Evolutionary conservation across 2,329 filamentous ascomycete species (phyloP), one percentile per base, ranked within the genome.

Genomic region (Fusarium neocosmosporiellum): DNA sequence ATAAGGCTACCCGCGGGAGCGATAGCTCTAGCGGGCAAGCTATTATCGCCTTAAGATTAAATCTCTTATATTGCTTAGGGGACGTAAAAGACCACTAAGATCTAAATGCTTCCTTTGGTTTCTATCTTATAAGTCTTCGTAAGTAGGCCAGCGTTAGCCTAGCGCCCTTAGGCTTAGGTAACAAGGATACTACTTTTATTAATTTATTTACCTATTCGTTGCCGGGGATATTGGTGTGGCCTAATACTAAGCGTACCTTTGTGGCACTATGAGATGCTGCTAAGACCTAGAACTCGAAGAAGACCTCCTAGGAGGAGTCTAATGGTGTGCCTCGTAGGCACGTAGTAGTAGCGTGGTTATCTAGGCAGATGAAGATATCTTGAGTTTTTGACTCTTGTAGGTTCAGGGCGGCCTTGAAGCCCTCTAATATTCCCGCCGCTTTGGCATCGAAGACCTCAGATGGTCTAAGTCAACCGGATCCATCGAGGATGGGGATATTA

Each of bases 371-470:
- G 5, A 62, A 29, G 14, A 75, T 75, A n/a, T 59, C 53, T 29
- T 50, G 33, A 29, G 59, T 63, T 34, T n/a, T 36, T 61, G 22
- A 59, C 29, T 57, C 34, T 36, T 36, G 34, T 4, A 41, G 10
- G 5, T 41, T 13, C 1, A 41, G 39, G n/a, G 59, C 63, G 4
- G 71, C 69, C 34, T 62, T 67, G 1, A 54, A 65, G 46, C 61
- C 69, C 31, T 71, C 65, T 41, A 69, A 39, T 7, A 63, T 64
- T 20, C 71, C 64, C 7, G 27, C 60, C 2, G 66, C 73, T 50
- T 72, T 60, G 7, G 65, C 65, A 29, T 74, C 60, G 43, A 74
- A 72, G 29, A 74, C 67, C 33, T 74, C 65, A 10, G 70, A 53
- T 31, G 37, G 54, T 22, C 58, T 58, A 37, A 72, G 58, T n/a